phyloP scores from a whole-genome alignment of 2,329 filamentous ascomycete species.

The Aspergillus phoenicis region DNA sequence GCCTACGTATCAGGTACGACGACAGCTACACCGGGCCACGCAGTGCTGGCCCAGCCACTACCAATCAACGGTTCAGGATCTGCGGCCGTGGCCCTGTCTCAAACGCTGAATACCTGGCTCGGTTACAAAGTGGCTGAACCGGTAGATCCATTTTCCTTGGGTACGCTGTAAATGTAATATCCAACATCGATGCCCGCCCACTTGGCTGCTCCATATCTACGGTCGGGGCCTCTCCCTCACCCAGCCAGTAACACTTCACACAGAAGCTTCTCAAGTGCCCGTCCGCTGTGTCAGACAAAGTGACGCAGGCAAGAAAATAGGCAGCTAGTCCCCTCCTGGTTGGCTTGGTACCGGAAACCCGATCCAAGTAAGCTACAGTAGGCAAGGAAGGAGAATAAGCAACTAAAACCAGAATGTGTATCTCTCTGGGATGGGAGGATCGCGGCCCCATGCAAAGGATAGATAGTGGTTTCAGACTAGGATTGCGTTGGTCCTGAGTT shows the following conservation, averaged over 20 bases:
- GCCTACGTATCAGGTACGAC: not conserved
- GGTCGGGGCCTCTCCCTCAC: not conserved
- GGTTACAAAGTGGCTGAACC: slow-evolving; percentile 19
- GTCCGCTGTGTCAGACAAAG: slow-evolving; percentile 14
- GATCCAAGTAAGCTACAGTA: not conserved
- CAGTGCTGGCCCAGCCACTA: slow-evolving; percentile 4
- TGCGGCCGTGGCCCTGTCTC: slow-evolving; percentile 23
- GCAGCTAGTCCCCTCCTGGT: not conserved
- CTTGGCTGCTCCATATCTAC: not conserved
- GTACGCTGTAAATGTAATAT: slow-evolving; percentile 1
- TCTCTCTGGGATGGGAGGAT: slow-evolving; percentile 1
- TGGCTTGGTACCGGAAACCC: not conserved
- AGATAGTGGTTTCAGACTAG: slow-evolving; percentile 4
- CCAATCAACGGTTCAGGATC: slow-evolving; percentile 23
- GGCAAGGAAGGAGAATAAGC: not conserved
- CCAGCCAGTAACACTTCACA: not conserved
- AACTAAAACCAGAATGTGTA: not conserved
- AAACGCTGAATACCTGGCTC: slow-evolving; percentile 22
- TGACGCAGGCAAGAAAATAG: slow-evolving; percentile 11
- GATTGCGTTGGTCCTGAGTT: slow-evolving; percentile 7
- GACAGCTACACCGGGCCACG: slow-evolving; percentile 1
- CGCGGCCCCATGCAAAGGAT: slow-evolving; percentile 7
- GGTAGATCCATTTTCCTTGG: slow-evolving; percentile 17
- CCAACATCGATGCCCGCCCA: slow-evolving; percentile 4
- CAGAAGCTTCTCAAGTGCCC: not conserved